Conservation (phyloP, 768 basidiomycete species). For the Rhizopogon salebrosus region DNA sequence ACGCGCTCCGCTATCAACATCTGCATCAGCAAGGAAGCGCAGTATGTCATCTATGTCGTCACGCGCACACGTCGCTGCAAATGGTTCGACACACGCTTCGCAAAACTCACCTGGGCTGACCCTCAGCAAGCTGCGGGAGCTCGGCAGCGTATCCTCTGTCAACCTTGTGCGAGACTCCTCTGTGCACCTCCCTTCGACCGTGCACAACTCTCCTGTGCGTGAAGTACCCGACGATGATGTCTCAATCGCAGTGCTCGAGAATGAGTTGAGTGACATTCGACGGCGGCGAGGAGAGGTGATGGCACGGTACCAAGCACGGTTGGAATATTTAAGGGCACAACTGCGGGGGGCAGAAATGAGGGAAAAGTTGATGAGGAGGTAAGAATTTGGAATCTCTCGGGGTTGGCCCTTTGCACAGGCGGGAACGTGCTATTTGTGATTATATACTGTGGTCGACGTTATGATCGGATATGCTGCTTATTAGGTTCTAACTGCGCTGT, state of each 20-base stretch:
- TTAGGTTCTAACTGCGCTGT: too few relatives aligned
- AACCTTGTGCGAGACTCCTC: slow-evolving; percentile 48
- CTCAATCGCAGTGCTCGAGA: slow-evolving; percentile 36
- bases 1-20: slow-evolving; percentile 24
- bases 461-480: too few relatives aligned
- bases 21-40: slow-evolving; percentile 44
- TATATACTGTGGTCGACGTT: not conserved
- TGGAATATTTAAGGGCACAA: slow-evolving; percentile 79
- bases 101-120: slow-evolving; percentile 23
- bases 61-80: slow-evolving; percentile 26
- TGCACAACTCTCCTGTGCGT: slow-evolving; percentile 32
- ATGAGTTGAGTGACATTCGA: slow-evolving; percentile 67
- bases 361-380: slow-evolving; percentile 71
- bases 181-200: slow-evolving; percentile 31
- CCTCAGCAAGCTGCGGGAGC: slow-evolving; percentile 24
- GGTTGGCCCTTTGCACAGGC: not conserved
- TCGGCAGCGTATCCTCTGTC: slow-evolving; percentile 37
- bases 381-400: slow-evolving; percentile 5
- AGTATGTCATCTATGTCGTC: slow-evolving; percentile 61
- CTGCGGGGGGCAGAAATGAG: slow-evolving; percentile 80
- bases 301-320: slow-evolving; percentile 64
- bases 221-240: slow-evolving; percentile 28
- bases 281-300: slow-evolving; percentile 66
- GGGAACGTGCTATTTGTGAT: slow-evolving; percentile 1
- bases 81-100: slow-evolving; percentile 25